These are phyloP conservation scores for Metarhizium humberi DNA, from an alignment of 2,329 filamentous ascomycete genomes.

Conservation along the genomic window DNA sequence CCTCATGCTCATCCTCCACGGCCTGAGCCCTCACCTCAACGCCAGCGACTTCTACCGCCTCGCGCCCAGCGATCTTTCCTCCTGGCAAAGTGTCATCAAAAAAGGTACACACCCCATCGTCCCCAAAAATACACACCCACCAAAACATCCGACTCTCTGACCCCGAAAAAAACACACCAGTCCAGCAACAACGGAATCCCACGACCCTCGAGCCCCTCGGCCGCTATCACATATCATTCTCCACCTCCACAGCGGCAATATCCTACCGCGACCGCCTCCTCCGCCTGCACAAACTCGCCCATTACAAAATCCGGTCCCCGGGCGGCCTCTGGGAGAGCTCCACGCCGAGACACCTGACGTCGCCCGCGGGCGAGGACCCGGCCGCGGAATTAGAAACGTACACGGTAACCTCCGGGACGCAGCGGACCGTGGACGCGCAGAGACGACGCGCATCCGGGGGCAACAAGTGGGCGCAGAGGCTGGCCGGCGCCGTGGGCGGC, in stretches of 20 bases:
- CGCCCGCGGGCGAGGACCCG: slow-evolving; percentile 6
- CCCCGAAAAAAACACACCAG: slow-evolving; percentile 15
- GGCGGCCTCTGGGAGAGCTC: slow-evolving; percentile 21
- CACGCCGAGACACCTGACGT: slow-evolving; percentile 17
- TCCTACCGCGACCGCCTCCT: slow-evolving; percentile 42
- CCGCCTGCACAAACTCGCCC: slow-evolving; percentile 23
- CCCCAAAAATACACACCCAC: not conserved
- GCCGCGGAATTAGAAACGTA: slow-evolving; percentile 17
- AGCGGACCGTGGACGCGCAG: slow-evolving; percentile 6
- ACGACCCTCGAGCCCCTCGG: slow-evolving; percentile 53
- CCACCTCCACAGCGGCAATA: slow-evolving; percentile 44
- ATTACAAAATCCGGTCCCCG: slow-evolving; percentile 18
- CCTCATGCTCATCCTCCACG: slow-evolving; percentile 45
- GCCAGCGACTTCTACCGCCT: slow-evolving; percentile 65
- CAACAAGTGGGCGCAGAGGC: slow-evolving; percentile 16
- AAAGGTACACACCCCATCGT: slow-evolving; percentile 31
- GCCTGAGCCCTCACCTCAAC: slow-evolving; percentile 48
- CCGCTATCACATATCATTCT: slow-evolving; percentile 63
- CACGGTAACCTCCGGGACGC: slow-evolving; percentile 19
- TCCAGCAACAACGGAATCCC: slow-evolving; percentile 56
- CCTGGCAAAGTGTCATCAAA: slow-evolving; percentile 55
- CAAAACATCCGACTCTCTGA: not conserved
- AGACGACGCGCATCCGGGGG: slow-evolving; percentile 12
- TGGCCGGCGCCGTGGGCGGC: slow-evolving; percentile 13
- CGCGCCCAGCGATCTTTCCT: slow-evolving; percentile 54